Conservation (phyloP, 208 protist species). For the Trypanosoma lewisi region DNA sequence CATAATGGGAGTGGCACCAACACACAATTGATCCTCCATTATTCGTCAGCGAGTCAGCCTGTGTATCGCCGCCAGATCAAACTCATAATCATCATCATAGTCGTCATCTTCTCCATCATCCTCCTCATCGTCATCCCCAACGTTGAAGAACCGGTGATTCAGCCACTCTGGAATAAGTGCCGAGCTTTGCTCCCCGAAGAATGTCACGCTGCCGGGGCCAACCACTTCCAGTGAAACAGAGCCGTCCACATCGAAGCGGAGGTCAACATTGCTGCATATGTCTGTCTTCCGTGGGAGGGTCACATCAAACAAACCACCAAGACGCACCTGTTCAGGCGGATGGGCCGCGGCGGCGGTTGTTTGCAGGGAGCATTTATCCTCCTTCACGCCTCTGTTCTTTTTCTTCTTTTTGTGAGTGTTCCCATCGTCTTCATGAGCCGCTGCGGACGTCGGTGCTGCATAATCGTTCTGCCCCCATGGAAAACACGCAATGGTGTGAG, state of each 20-base stretch:
- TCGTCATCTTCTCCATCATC: slow-evolving; percentile 34
- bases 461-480: slow-evolving; percentile 5
- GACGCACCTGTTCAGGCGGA: background rate
- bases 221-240: slow-evolving; percentile 61
- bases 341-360: background rate
- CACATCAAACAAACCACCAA: slow-evolving; percentile 16
- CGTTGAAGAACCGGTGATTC: slow-evolving; percentile 44
- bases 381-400: slow-evolving; percentile 3
- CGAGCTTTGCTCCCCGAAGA: slow-evolving; percentile 70
- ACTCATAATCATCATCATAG: slow-evolving; percentile 30
- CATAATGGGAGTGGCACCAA: background rate
- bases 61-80: slow-evolving; percentile 46
- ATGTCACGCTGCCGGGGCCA: slow-evolving; percentile 66
- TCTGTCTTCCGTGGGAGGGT: slow-evolving; percentile 37
- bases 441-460: background rate
- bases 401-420: slow-evolving; percentile 26
- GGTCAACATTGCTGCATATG: slow-evolving; percentile 44
- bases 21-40: background rate
- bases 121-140: slow-evolving; percentile 45
- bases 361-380: background rate
- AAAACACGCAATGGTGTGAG: slow-evolving; percentile 49
- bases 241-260: slow-evolving; percentile 76
- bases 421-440: slow-evolving; percentile 6
- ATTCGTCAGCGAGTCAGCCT: slow-evolving; percentile 19
- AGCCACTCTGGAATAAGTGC: slow-evolving; percentile 59